Evolutionary conservation across 2,329 filamentous ascomycete species (phyloP), one percentile per base, ranked within the genome.

Genomic region (Fusarium solani-melongenae): DNA sequence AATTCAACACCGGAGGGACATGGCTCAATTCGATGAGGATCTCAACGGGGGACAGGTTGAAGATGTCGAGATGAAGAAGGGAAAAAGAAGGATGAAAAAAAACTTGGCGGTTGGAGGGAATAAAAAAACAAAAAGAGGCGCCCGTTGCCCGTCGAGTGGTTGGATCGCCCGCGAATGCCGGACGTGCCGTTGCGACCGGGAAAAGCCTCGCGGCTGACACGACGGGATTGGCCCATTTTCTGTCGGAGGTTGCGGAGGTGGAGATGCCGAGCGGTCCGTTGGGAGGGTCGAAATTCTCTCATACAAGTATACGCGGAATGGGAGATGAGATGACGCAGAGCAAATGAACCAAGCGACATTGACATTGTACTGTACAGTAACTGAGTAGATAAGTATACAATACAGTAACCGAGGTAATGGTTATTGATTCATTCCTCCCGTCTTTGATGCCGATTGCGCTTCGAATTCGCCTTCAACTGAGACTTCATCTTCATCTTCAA

Each of bases 261-360:
- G 76, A 59, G 76, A 75, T 74, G 70, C 76, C 76, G 76, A 76
- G 72, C 69, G 64, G 63, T 77, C 76, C 76, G 75, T 75, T 64
- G 62, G 55, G 46, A 53, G 56, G 33, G 22, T 70, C 12, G 72
- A 74, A 78, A 77, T 77, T 78, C 70, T 77, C 76, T 78, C 76
- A 78, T 76, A 77, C 44, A 55, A 24, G 59, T 55, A 64, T 59
- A 67, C 51, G 39, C 38, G 38, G 55, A 57, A 36, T 22, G 55
- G 39, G 55, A 66, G 51, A 44, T 56, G 17, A 57, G 55, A 65
- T 44, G 64, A 56, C 39, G 58, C 27, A 62, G 20, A 24, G 27
- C 8, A 17, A 9, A 38, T 29, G 24, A 31, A 53, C 31, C 24
- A 51, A 27, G 22, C 41, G 41, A 46, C 8, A 46, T 39, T 39